phyloP scores from a whole-genome alignment of 2,329 filamentous ascomycete species.

The Canariomyces notabilis region DNA sequence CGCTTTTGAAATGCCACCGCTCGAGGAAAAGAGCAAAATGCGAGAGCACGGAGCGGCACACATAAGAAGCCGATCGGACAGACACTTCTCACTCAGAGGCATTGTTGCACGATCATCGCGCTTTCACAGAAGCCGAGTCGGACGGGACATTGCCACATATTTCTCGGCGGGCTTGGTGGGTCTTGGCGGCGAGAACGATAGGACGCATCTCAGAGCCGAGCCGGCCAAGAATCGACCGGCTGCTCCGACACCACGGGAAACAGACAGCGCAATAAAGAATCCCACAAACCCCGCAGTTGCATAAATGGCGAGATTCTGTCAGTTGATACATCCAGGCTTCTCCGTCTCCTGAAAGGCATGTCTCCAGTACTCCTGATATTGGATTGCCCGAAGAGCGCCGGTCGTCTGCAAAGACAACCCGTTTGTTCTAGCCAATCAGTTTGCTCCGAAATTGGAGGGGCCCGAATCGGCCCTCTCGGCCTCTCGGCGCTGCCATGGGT shows the following conservation, averaged over 20 bases:
- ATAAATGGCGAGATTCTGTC: neutral
- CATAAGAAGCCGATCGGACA: too few relatives aligned
- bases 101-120: constrained; percentile 7
- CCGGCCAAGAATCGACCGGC: constrained; percentile 5
- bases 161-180: constrained; percentile 20
- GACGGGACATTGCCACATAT: constrained; percentile 23
- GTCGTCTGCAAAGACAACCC: too few relatives aligned
- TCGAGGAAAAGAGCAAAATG: too few relatives aligned
- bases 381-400: too few relatives aligned
- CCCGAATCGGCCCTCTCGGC: constrained; percentile 9
- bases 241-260: constrained; percentile 1
- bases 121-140: constrained; percentile 14
- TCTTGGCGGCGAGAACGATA: constrained; percentile 20
- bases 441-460: neutral
- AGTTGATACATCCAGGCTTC: neutral
- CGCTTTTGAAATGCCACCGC: too few relatives aligned
- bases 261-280: constrained; percentile 3
- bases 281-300: constrained; percentile 11
- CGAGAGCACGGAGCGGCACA: too few relatives aligned
- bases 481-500: constrained; percentile 18
- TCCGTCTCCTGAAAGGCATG: neutral
- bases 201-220: constrained; percentile 10
- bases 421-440: too few relatives aligned
- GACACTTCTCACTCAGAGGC: too few relatives aligned
- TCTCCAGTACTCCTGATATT: too few relatives aligned